Evolutionary conservation across 2,329 filamentous ascomycete genomes (phyloP).

Genomic region (Lasiodiplodia gonubiensis): DNA sequence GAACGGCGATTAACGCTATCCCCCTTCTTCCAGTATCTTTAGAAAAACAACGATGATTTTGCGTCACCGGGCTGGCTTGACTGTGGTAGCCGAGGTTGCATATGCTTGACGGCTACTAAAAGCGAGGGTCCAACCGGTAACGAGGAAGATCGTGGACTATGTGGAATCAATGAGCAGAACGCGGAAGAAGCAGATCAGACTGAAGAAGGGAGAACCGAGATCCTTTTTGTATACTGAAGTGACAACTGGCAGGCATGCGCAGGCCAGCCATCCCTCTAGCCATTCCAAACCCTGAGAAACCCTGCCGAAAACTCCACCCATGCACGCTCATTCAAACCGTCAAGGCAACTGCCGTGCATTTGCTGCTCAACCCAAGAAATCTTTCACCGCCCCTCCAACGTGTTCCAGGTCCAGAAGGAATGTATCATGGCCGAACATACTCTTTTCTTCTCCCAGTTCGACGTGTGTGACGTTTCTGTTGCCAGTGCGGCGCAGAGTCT

Average conservation of each 20-base stretch:
- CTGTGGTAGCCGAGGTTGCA: neutral
- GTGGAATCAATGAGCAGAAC: neutral
- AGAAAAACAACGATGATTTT: neutral
- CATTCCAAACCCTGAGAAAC: constrained; percentile 27
- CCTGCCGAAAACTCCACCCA: constrained; percentile 27
- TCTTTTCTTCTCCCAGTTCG: constrained; percentile 92
- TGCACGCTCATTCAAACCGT: constrained; percentile 17
- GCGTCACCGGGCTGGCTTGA: neutral
- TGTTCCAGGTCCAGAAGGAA: constrained; percentile 92
- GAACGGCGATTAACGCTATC: neutral
- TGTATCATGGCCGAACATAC: constrained; percentile 94
- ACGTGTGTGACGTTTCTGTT: constrained; percentile 84
- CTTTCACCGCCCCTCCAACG: constrained; percentile 81
- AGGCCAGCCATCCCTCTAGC: constrained; percentile 15
- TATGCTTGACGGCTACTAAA: neutral
- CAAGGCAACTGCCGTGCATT: neutral
- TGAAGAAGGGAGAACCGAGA: constrained; percentile 14
- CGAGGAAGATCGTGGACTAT: neutral
- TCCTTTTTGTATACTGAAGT: constrained; percentile 25
- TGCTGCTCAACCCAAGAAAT: constrained; percentile 69
- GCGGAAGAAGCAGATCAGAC: neutral
- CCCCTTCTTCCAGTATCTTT: neutral
- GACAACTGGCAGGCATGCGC: constrained; percentile 17
- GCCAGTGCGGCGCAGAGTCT: constrained; percentile 76
- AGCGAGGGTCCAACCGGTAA: neutral